A percentile compares a stretch with the other conserved stretches of the same genome.
Evolutionary conservation across 2,329 filamentous ascomycete genomes (phyloP).

Genomic region (Cladorrhinum sp.): DNA sequence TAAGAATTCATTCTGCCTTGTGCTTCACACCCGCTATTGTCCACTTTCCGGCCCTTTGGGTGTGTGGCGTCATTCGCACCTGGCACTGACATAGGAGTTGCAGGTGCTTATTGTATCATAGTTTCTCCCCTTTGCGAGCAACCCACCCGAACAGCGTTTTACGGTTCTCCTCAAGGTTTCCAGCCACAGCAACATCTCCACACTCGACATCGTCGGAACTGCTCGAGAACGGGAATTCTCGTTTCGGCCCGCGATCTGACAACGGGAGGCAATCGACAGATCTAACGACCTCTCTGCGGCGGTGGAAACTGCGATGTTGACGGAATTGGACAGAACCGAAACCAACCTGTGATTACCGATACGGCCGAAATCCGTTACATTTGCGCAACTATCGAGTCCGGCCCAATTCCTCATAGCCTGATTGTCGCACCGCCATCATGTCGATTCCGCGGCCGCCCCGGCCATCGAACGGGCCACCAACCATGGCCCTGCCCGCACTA

Average conservation of each 20-base stretch:
- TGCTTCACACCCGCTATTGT: not conserved
- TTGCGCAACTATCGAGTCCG: not conserved
- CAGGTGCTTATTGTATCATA: not conserved
- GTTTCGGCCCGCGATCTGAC: slow-evolving; percentile 8
- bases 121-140: not conserved
- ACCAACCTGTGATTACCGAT: slow-evolving; percentile 14
- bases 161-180: slow-evolving; percentile 12
- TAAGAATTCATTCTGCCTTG: not conserved
- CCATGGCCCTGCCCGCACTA: slow-evolving; percentile 68
- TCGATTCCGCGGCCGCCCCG: slow-evolving; percentile 65
- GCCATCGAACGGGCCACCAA: slow-evolving; percentile 68
- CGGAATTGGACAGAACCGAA: slow-evolving; percentile 17
- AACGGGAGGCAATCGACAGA: slow-evolving; percentile 5
- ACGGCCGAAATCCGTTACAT: slow-evolving; percentile 5
- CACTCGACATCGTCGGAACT: not conserved
- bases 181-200: slow-evolving; percentile 1
- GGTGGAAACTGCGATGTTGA: slow-evolving; percentile 18
- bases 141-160: slow-evolving; percentile 18
- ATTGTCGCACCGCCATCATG: slow-evolving; percentile 37
- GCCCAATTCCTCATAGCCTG: not conserved
- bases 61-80: slow-evolving; percentile 2
- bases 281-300: not conserved
- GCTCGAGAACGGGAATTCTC: not conserved
- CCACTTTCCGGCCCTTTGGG: not conserved
- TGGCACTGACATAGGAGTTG: not conserved